Conservation (phyloP, 2,329 filamentous ascomycete species). For the Diaporthe capsici region DNA sequence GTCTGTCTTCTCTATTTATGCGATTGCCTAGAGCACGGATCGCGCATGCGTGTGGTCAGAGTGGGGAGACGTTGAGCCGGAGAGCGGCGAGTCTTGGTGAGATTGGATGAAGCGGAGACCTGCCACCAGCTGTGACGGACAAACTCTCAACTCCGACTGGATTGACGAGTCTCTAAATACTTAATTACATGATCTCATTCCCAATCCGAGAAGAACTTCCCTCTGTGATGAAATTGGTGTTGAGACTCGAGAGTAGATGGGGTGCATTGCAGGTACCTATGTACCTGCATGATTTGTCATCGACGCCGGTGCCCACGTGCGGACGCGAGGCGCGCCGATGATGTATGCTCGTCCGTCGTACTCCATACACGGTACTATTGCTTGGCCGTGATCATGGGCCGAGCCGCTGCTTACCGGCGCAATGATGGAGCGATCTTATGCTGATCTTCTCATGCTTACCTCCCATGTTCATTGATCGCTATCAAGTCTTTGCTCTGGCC, state of each 20-base stretch:
- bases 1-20: not conserved
- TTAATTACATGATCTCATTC: not conserved
- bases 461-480: not conserved
- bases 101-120: not conserved
- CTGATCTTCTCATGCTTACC: not conserved
- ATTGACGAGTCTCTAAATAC: not conserved
- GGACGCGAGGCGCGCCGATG: constrained; percentile 17
- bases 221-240: not conserved
- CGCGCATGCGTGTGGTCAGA: not conserved
- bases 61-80: not conserved
- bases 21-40: not conserved
- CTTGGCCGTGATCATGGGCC: not conserved
- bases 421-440: too few relatives aligned
- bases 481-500: too few relatives aligned
- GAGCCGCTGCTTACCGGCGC: not conserved
- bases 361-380: not conserved
- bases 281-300: constrained; percentile 30
- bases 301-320: constrained; percentile 28
- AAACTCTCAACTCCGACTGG: not conserved
- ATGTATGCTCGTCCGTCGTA: not conserved
- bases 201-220: not conserved
- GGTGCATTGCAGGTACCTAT: not conserved
- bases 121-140: not conserved
- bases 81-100: not conserved
- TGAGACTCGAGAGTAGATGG: not conserved